These are phyloP conservation scores for Bimuria novae-zelandiae DNA, from an alignment of 2,329 filamentous ascomycete genomes.

Conservation along the genomic window DNA sequence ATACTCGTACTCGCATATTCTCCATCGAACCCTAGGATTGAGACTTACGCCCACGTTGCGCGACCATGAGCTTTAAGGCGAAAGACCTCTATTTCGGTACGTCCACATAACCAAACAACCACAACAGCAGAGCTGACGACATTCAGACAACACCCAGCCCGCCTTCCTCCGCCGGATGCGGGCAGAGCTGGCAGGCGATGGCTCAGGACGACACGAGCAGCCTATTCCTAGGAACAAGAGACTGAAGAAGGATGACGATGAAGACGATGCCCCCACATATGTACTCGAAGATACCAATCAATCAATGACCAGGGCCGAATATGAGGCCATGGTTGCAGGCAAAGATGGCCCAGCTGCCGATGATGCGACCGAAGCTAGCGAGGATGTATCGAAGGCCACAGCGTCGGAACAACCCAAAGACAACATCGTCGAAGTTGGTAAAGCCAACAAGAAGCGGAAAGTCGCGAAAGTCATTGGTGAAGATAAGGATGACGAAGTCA, in stretches of 20 bases:
- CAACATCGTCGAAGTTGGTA: constrained; percentile 41
- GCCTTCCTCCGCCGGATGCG: constrained; percentile 54
- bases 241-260: constrained; percentile 65
- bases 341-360: constrained; percentile 26
- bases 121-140: constrained; percentile 48
- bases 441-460: constrained; percentile 43
- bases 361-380: constrained; percentile 9
- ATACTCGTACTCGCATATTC: not conserved
- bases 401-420: constrained; percentile 26
- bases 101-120: not conserved
- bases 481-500: constrained; percentile 28
- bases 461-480: constrained; percentile 41
- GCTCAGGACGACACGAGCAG: constrained; percentile 52
- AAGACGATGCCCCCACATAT: constrained; percentile 76
- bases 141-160: constrained; percentile 56
- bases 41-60: not conserved
- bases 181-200: constrained; percentile 59
- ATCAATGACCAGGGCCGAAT: constrained; percentile 58
- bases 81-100: constrained; percentile 71
- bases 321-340: constrained; percentile 49
- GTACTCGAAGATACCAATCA: constrained; percentile 74
- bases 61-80: constrained; percentile 66
- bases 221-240: constrained; percentile 51
- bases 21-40: not conserved
- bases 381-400: constrained; percentile 8